Conservation (phyloP, 208 protist species). For the Giardia muris region DNA sequence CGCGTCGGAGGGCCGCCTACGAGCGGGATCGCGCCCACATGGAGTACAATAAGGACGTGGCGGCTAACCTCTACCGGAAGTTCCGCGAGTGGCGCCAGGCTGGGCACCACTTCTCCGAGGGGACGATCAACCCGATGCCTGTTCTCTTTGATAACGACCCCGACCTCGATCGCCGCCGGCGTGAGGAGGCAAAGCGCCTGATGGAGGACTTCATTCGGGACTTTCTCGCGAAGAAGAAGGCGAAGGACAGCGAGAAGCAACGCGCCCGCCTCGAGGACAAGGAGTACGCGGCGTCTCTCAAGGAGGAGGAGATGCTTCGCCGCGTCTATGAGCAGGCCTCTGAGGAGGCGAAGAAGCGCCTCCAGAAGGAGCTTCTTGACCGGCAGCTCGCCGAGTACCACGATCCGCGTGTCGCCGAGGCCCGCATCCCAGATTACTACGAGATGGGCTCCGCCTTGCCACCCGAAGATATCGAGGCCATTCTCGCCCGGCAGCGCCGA, state of each 20-base stretch:
- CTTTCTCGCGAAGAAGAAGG: neutral
- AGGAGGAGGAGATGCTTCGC: neutral
- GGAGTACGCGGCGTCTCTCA: neutral
- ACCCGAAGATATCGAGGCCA: neutral
- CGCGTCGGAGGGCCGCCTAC: neutral
- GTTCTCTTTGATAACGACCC: neutral
- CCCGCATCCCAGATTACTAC: neutral
- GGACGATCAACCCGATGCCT: neutral
- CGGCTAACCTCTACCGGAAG: neutral
- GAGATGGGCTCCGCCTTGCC: neutral
- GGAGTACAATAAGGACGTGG: neutral
- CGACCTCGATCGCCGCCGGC: neutral
- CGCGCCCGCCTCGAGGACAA: neutral
- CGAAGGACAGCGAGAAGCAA: neutral
- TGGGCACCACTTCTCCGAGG: neutral
- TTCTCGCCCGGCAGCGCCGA: neutral
- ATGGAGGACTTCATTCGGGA: neutral
- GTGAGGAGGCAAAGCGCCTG: neutral
- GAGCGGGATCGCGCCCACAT: neutral
- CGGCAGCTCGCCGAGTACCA: neutral
- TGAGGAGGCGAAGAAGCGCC: neutral
- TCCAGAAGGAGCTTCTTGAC: slow-evolving; percentile 2
- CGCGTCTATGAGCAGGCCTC: neutral
- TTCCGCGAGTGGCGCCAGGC: neutral
- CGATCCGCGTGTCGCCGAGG: neutral